These are phyloP conservation scores for Cladosporium cucumerinum DNA, from an alignment of 2,329 filamentous ascomycete genomes.

Conservation along the genomic window DNA sequence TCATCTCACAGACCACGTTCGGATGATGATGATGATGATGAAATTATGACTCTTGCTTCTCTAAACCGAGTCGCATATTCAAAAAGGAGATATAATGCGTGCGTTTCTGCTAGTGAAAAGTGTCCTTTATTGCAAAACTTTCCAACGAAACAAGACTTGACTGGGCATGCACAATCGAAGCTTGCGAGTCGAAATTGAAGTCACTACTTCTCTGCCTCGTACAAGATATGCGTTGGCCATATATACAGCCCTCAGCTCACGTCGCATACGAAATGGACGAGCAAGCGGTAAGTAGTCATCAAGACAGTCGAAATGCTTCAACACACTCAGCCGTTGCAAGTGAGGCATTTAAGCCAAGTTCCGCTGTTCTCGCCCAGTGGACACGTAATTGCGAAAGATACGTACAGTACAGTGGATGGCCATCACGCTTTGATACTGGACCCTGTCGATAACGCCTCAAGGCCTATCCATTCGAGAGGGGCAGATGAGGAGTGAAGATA, in stretches of 20 bases:
- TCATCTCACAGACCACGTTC: background rate
- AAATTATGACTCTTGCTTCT: background rate
- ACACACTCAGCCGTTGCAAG: background rate
- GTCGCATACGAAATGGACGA: background rate
- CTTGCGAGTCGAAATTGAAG: background rate
- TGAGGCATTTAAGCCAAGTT: background rate
- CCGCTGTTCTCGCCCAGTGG: background rate
- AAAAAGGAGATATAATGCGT: background rate
- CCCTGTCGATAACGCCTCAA: background rate
- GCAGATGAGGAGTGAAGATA: background rate
- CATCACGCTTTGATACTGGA: background rate
- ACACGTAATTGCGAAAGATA: background rate
- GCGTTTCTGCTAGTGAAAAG: background rate
- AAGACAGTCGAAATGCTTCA: background rate
- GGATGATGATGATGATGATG: background rate
- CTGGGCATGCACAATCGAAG: background rate
- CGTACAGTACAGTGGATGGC: background rate
- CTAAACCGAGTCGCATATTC: background rate
- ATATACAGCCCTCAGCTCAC: background rate
- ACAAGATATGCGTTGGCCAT: background rate
- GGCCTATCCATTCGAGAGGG: background rate
- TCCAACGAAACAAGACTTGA: background rate
- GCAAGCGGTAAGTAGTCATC: background rate
- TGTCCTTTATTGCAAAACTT: background rate
- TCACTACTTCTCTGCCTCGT: background rate